phyloP scores from a whole-genome alignment of 306 rosid species.

The Acacia crassicarpa region DNA sequence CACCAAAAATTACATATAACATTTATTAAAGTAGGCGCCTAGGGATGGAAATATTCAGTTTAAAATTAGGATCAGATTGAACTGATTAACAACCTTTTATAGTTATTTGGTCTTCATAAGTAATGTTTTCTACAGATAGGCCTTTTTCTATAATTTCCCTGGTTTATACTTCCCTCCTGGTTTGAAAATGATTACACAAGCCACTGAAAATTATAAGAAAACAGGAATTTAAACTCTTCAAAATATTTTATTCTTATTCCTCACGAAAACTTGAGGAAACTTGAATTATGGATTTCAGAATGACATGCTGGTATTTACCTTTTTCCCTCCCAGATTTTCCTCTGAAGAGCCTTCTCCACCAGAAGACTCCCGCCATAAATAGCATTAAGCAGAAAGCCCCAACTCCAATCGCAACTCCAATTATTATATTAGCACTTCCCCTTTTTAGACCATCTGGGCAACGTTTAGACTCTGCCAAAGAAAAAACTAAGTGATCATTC shows the following conservation, averaged over 20 bases:
- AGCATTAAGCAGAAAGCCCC: constrained; percentile 33
- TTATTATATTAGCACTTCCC: constrained; percentile 6
- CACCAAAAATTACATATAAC: background rate
- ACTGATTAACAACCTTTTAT: background rate
- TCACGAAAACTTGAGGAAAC: background rate
- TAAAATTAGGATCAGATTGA: background rate
- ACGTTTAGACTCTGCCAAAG: constrained; percentile 39
- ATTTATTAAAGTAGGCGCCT: background rate
- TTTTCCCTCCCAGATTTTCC: constrained; percentile 25
- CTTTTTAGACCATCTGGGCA: constrained; percentile 27
- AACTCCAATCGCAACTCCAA: constrained; percentile 45
- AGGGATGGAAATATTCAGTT: background rate
- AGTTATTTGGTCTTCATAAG: background rate
- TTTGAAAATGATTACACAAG: background rate
- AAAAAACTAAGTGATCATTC: background rate
- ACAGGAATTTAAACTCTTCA: background rate
- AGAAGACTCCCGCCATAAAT: constrained; percentile 33
- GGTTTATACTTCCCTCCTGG: background rate
- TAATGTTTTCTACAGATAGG: background rate
- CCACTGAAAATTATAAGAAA: background rate
- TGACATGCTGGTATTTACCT: constrained; percentile 26
- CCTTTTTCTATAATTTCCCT: background rate
- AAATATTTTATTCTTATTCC: background rate
- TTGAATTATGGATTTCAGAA: constrained; percentile 2
- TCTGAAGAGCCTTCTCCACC: constrained; percentile 36